Conservation (phyloP, 805 yeast species). For the Yamadazyma kitorensis region DNA sequence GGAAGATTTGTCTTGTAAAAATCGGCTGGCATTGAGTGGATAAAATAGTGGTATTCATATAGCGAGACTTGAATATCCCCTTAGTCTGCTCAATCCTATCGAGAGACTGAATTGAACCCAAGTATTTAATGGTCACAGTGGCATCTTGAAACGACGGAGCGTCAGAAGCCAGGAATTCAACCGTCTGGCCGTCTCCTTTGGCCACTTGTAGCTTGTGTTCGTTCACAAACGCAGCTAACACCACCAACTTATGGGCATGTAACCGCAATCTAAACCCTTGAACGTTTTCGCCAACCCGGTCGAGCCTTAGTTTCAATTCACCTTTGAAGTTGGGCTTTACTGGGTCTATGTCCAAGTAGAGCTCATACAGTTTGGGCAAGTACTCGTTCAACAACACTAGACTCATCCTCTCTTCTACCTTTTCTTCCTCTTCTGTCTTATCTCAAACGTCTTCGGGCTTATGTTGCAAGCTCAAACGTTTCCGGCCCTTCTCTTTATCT, state of each 20-base stretch:
- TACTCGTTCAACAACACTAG: constrained; percentile 4
- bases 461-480: too few species aligned
- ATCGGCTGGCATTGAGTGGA: constrained; percentile 76
- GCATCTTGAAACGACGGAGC: constrained; percentile 43
- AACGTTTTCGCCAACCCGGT: constrained; percentile 1
- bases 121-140: constrained; percentile 8
- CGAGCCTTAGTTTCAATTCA: constrained; percentile 3
- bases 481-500: too few species aligned
- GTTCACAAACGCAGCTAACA: constrained; percentile 10
- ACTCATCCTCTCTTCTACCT: background rate
- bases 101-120: constrained; percentile 6
- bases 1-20: constrained; percentile 61
- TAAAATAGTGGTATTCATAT: constrained; percentile 18
- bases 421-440: too few species aligned
- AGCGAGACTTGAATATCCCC: constrained; percentile 10
- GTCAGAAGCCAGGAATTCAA: constrained; percentile 28
- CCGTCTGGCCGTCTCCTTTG: constrained; percentile 1
- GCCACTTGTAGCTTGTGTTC: constrained; percentile 1
- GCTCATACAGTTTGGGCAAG: constrained; percentile 8
- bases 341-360: constrained; percentile 7
- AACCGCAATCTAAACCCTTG: constrained; percentile 6
- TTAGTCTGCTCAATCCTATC: constrained; percentile 12
- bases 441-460: too few species aligned
- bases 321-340: constrained; percentile 13
- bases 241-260: constrained; percentile 9